phyloP scores from a whole-genome alignment of 495 filamentous ascomycete species.

The Trichoderma asperelloides region DNA sequence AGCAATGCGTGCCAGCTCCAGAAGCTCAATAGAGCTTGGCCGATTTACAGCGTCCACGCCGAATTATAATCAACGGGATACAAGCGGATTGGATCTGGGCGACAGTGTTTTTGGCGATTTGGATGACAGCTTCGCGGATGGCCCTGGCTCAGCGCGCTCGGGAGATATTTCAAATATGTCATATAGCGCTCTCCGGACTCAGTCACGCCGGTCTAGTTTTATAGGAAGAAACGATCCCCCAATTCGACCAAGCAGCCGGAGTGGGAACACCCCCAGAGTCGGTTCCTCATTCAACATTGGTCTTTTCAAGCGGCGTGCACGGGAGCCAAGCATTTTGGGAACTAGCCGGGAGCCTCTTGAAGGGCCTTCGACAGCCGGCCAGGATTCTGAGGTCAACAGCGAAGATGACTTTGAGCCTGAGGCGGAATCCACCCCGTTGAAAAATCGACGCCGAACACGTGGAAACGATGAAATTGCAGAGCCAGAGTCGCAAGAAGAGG shows the following conservation, averaged over 20 bases:
- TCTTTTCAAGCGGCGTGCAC: slow-evolving; percentile 33
- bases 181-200: slow-evolving; percentile 30
- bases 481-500: slow-evolving; percentile 13
- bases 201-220: slow-evolving; percentile 34
- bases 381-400: slow-evolving; percentile 15
- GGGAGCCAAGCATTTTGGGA: slow-evolving; percentile 41
- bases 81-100: slow-evolving; percentile 38
- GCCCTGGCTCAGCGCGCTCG: slow-evolving; percentile 28
- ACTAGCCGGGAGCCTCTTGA: slow-evolving; percentile 29
- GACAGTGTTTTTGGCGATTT: slow-evolving; percentile 36
- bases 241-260: slow-evolving; percentile 40
- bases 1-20: slow-evolving; percentile 10
- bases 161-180: slow-evolving; percentile 36
- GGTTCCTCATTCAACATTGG: slow-evolving; percentile 37
- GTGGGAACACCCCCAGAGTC: slow-evolving; percentile 34
- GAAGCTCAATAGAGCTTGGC: slow-evolving; percentile 21
- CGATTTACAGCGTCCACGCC: slow-evolving; percentile 23
- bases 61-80: slow-evolving; percentile 20
- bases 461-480: slow-evolving; percentile 10
- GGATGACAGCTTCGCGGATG: slow-evolving; percentile 31
- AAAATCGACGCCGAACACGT: slow-evolving; percentile 26
- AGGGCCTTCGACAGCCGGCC: slow-evolving; percentile 20
- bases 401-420: slow-evolving; percentile 36
- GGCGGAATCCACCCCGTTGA: slow-evolving; percentile 35
- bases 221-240: slow-evolving; percentile 33